phyloP scores from a whole-genome alignment of 176 grass and related monocot genomes.

The Stipa capillata region DNA sequence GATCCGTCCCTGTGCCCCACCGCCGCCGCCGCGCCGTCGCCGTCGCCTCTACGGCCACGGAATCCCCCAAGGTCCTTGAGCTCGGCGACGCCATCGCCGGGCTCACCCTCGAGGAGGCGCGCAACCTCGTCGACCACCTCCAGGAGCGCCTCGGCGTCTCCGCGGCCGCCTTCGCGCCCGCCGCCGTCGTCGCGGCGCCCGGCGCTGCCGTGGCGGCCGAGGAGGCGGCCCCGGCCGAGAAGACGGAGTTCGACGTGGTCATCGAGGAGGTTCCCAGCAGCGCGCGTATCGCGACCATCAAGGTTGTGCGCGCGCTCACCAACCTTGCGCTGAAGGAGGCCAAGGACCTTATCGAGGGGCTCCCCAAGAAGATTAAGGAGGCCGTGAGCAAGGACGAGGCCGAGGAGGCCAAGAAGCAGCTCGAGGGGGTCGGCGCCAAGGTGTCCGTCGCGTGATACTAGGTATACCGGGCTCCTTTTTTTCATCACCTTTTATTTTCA shows the following conservation, averaged over 20 bases:
- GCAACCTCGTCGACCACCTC: slow-evolving; percentile 63
- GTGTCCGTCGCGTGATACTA: slow-evolving; percentile 59
- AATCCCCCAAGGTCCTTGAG: slow-evolving; percentile 57
- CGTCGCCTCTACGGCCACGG: slow-evolving; percentile 29
- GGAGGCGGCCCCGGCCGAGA: slow-evolving; percentile 44
- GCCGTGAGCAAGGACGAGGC: slow-evolving; percentile 70
- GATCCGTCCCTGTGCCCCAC: not conserved
- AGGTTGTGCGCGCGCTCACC: slow-evolving; percentile 65
- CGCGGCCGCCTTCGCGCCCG: slow-evolving; percentile 54
- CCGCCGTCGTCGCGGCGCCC: slow-evolving; percentile 41
- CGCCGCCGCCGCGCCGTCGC: slow-evolving; percentile 17
- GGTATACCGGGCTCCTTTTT: slow-evolving; percentile 30
- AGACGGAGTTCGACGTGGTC: slow-evolving; percentile 80
- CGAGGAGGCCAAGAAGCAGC: slow-evolving; percentile 75
- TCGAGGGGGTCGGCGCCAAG: slow-evolving; percentile 86
- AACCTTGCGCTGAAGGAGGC: slow-evolving; percentile 79
- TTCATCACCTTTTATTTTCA: not conserved
- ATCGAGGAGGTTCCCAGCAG: slow-evolving; percentile 85
- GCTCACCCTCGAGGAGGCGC: slow-evolving; percentile 84
- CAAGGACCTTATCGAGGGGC: slow-evolving; percentile 84
- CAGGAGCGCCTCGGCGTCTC: slow-evolving; percentile 78
- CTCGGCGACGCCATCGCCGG: slow-evolving; percentile 61
- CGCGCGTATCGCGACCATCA: slow-evolving; percentile 68
- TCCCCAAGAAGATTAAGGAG: slow-evolving; percentile 90
- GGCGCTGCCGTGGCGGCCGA: slow-evolving; percentile 20